phyloP scores from a whole-genome alignment of 352 stramenopile species.

The Phytopythium cucurbitacearum region DNA sequence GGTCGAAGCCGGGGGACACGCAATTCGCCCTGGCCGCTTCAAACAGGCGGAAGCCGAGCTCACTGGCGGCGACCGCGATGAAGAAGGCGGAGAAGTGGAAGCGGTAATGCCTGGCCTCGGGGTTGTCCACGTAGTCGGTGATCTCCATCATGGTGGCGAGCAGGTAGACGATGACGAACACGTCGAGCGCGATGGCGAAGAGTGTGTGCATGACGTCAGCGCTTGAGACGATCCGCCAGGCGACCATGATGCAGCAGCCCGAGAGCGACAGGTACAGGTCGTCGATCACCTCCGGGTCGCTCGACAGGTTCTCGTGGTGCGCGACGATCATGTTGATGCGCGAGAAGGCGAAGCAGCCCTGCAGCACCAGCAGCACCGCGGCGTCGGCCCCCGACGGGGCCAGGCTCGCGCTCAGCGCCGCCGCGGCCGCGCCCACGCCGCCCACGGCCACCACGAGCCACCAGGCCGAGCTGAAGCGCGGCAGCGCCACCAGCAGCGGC shows the following conservation, averaged over 20 bases:
- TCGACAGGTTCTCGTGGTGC: constrained; percentile 29
- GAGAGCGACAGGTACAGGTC: constrained; percentile 56
- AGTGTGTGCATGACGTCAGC: constrained; percentile 50
- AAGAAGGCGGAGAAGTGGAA: constrained; percentile 49
- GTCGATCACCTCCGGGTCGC: constrained; percentile 45
- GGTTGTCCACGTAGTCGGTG: constrained; percentile 48
- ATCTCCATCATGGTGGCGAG: constrained; percentile 64
- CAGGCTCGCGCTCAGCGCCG: constrained; percentile 36
- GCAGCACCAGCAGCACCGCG: constrained; percentile 43
- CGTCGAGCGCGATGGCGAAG: constrained; percentile 49
- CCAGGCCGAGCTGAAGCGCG: not conserved
- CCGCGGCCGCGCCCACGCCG: constrained; percentile 19
- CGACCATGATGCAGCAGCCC: constrained; percentile 39
- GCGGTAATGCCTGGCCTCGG: constrained; percentile 20
- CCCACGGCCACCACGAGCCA: constrained; percentile 22
- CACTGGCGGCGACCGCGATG: constrained; percentile 27
- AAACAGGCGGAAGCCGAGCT: constrained; percentile 29
- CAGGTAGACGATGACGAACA: constrained; percentile 46
- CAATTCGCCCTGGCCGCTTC: constrained; percentile 6
- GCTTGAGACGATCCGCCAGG: constrained; percentile 52
- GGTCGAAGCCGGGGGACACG: constrained; percentile 1
- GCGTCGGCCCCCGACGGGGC: constrained; percentile 29
- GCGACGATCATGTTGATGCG: constrained; percentile 56
- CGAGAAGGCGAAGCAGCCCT: constrained; percentile 48
- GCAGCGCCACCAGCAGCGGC: too few relatives aligned